Evolutionary conservation across 2,329 filamentous ascomycete species (phyloP), one percentile per base, ranked within the genome.

Genomic region (Tothia fuscella): DNA sequence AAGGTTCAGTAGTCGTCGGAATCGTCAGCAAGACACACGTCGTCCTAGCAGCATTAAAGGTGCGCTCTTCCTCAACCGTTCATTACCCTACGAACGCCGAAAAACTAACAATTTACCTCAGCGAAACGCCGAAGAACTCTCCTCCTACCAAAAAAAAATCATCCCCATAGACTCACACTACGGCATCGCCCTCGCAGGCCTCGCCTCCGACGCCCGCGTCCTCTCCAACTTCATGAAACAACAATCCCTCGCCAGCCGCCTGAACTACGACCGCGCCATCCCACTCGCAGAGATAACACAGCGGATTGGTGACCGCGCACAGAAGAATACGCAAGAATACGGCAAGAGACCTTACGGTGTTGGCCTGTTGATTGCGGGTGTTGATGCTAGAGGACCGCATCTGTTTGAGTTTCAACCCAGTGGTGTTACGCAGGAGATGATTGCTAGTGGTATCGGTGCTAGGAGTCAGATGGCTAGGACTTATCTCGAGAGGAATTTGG

Each of bases 181-280:
- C 55, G 91, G 88, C 52, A 80, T 98, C 56, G 87, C 89, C 56
- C 93, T 98, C 56, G 91, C 91, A 52, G 91, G 91, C 54, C 84
- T 98, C 48, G 91, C 91, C 51, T 95, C 89, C 45, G 91, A 98
- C 65, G 91, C 89, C 59, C 91, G 91, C 58, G 91, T 98, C 54
- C 87, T 98, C 54, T 95, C 88, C 72, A 98, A 98, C 77, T 98
- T 95, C 72, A 96, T 98, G 89, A 96, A 95, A 72, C 87, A 94
- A 68, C 91, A 96, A 69, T 93, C 86, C 49, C 85, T 98, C 56
- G 83, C 85, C 56, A 89, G 91, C 56, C 87, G 89, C 63, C 80
- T 98, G 55, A 94, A 87, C 44, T 96, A 94, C 70, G 89, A 85
- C 66, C 88, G 91, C 51, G 79, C 88, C 51, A 91, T 98, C 60